These are phyloP conservation scores for Uromyces viciae-fabae DNA, from an alignment of 1,284 basidiomycete species.

Conservation along the genomic window DNA sequence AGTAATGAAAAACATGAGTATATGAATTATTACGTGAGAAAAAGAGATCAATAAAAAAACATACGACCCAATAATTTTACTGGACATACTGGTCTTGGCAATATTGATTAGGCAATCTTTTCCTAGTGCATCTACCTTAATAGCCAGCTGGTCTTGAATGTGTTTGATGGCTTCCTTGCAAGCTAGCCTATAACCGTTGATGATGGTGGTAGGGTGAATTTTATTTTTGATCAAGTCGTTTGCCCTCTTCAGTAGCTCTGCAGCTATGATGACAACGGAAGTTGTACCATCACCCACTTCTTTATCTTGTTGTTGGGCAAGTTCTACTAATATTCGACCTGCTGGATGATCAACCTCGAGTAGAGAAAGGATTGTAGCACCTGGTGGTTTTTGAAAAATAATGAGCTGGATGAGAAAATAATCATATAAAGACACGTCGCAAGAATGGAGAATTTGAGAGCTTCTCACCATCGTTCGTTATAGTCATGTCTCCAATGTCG, in stretches of 20 bases:
- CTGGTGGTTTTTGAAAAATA: too few relatives aligned
- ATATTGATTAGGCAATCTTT: constrained; percentile 90
- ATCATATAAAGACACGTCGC: background rate
- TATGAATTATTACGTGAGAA: background rate
- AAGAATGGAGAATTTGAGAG: background rate
- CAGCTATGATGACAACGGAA: constrained; percentile 94
- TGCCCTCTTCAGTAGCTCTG: constrained; percentile 87
- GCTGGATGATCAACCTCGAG: constrained; percentile 89
- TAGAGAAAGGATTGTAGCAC: constrained; percentile 91
- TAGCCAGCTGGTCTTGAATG: constrained; percentile 94
- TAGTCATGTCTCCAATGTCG: constrained; percentile 99
- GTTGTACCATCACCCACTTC: constrained; percentile 99
- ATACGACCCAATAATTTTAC: constrained; percentile 95
- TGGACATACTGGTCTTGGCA: constrained; percentile 98
- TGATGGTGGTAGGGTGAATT: constrained; percentile 98
- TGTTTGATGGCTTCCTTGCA: constrained; percentile 97
- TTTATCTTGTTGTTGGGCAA: constrained; percentile 98
- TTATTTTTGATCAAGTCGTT: constrained; percentile 98
- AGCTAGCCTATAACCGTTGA: constrained; percentile 94
- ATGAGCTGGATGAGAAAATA: background rate
- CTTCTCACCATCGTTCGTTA: constrained; percentile 79
- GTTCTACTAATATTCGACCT: constrained; percentile 89
- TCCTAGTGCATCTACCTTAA: constrained; percentile 88
- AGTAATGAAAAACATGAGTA: background rate
- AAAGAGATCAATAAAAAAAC: constrained; percentile 53